Evolutionary conservation across 495 filamentous ascomycete species (phyloP), one percentile per base, ranked within the genome.

Genomic region (Daldinia bambusicola): DNA sequence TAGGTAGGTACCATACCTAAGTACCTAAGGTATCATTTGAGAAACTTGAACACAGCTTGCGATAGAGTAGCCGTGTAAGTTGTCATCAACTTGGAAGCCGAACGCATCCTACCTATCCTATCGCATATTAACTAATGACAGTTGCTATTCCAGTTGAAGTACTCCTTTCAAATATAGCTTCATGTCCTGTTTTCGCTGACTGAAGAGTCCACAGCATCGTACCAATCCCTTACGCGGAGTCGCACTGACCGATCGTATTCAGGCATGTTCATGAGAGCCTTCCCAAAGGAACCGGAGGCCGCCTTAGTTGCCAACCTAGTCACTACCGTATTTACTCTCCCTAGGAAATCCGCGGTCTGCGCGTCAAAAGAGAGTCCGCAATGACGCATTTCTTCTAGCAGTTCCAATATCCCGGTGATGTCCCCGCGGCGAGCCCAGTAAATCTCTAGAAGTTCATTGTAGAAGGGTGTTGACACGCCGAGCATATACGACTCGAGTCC

Each of bases 381-480:
- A 8, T 85, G 77, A 41, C 91, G 88, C 93, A 97, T 97, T 77
- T 97, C 93, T 45, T 82, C 78, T 6, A 96, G 79, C 4, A 93
- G 79, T 10, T 87, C 81, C 10, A 89, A 75, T 37, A 94, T 85
- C 9, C 83, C 85, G 9, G 79, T 71, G 1, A 92, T 79, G 71
- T 95, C 88, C 5, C 84, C 82, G 67, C 88, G 88, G 2, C 85
- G 84, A 36, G 77, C 78, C 89, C 91, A 94, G 63, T 87, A 80
- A 37, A 91, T 84, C 26, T 80, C 72, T 20, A 94, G 81, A 38
- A 94, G 79, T 52, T 91, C 87, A 76, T 95, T 93, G 78, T 93
- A 96, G 40, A 97, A 87, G 0, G 82, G 79, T 2, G 90, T 90
- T 31, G 88, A 91, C 20, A 87, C 87, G 26, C 92, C 93, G 0